phyloP scores from a whole-genome alignment of 345 rosid genomes.

The Moricandia arvensis region DNA sequence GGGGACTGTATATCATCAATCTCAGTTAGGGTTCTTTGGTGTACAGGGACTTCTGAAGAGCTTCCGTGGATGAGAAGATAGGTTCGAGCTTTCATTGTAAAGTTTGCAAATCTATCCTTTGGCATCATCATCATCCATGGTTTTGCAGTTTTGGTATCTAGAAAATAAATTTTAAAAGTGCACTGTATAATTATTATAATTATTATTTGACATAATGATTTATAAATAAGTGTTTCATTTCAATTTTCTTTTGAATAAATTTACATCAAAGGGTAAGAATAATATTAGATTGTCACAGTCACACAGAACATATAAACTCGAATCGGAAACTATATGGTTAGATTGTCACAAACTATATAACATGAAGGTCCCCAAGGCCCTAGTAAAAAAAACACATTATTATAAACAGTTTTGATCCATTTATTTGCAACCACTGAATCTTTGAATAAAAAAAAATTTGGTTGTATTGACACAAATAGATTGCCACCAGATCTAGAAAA shows the following conservation, averaged over 20 bases:
- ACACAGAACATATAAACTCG: not conserved
- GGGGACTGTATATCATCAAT: slow-evolving; percentile 16
- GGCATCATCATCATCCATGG: not conserved
- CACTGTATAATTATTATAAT: slow-evolving; percentile 8
- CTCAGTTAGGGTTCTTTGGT: not conserved
- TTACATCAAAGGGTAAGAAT: not conserved
- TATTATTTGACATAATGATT: not conserved
- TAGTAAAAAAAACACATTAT: too few species aligned
- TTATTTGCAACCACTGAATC: not conserved
- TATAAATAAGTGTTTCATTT: not conserved
- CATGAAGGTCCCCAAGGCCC: too few species aligned
- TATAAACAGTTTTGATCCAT: not conserved
- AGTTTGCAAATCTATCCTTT: not conserved
- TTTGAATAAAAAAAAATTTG: not conserved
- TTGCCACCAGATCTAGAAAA: not conserved
- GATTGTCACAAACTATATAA: not conserved
- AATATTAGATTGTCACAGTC: not conserved
- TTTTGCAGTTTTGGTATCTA: slow-evolving; percentile 36
- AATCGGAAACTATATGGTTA: not conserved
- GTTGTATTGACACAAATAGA: not conserved
- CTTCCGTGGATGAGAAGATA: slow-evolving; percentile 17
- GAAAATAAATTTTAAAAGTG: not conserved
- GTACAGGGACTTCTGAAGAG: slow-evolving; percentile 4
- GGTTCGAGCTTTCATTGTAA: not conserved
- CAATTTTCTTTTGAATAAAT: not conserved